Evolutionary conservation across 805 yeast genomes (phyloP).

Genomic region (Kluyveromyces siamensis): DNA sequence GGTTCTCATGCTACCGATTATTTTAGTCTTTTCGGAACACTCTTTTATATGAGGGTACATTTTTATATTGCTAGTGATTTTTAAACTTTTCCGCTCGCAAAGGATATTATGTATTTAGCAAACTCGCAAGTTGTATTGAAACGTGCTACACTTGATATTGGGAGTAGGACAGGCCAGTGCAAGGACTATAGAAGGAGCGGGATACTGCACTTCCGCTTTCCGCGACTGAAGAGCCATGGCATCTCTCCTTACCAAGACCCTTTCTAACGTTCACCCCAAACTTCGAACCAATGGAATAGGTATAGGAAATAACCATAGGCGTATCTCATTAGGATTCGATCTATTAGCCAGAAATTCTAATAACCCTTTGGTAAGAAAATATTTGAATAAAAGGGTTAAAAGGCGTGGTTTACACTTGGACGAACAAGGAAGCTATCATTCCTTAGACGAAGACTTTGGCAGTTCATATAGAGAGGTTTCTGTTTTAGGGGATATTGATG

Average conservation of each 20-base stretch:
- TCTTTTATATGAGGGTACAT: too few species aligned
- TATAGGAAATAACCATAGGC: constrained; percentile 33
- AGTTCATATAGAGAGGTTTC: constrained; percentile 17
- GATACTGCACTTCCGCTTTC: background rate
- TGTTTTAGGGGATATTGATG: constrained; percentile 15
- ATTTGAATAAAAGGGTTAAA: constrained; percentile 7
- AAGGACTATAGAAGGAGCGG: background rate
- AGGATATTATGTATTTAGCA: background rate
- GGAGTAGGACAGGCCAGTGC: background rate
- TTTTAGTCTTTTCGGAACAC: too few species aligned
- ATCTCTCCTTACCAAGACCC: constrained; percentile 19
- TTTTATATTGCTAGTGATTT: too few species aligned
- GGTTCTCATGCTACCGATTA: too few species aligned
- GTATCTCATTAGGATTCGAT: constrained; percentile 29
- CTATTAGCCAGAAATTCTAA: constrained; percentile 32
- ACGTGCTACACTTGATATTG: background rate
- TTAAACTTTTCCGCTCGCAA: too few species aligned
- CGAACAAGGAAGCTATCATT: constrained; percentile 33
- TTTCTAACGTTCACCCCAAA: constrained; percentile 31
- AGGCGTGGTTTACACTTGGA: constrained; percentile 15
- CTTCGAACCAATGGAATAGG: constrained; percentile 35
- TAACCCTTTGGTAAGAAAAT: constrained; percentile 32
- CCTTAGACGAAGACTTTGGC: constrained; percentile 32
- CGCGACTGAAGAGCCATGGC: constrained; percentile 11
- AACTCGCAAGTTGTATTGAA: background rate